Base-by-base conservation (phyloP, 1,284 basidiomycete species). In the Ceratobasidium sp. region DNA sequence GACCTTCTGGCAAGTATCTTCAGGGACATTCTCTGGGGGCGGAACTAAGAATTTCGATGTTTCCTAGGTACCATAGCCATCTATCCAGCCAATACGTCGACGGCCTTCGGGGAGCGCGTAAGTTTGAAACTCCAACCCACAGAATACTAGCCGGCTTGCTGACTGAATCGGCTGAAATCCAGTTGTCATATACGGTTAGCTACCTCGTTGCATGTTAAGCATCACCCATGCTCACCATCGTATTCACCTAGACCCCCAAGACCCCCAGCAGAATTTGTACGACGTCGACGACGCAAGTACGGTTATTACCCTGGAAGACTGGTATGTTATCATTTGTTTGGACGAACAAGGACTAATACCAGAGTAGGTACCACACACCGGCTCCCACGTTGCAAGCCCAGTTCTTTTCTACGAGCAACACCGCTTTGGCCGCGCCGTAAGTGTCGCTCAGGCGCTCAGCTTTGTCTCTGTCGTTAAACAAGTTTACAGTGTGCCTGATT, bases 241-340 rank as follows among this genome's bases (percentile, higher is more conserved):
- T 22, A 22, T 43, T 58, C 34, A 24, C 24, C 22, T 19, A 65
- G 65, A 69, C 43, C 65, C 65, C 11, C 34, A 69, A 16, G 65
- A 69, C 53, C 65, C 65, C 6, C 65, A 69, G 22, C 22, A 27
- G 29, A 37, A 54, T 27, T 39, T 69, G 37, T 69, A 69, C 39
- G 65, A 69, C 39, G 65, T 69, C 22, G 65, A 69, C 24, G 65
- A 69, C 37, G 65, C 49, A n/a, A 43, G n/a, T 37, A 69, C 65
- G 0, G 65, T 69, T 37, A 53, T 69, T 49, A 54, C 53, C 37
- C 51, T 69, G 9, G 53, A 69, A 24, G 65, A 69, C 34, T 69
- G 65, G 65, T 69, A 61, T 22, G 58, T 61, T 11, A 14, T 24
- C 16, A 61, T 19, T 7, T 61, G 37, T 51, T 9, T 24, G 24